phyloP scores from a whole-genome alignment of 176 grass and related monocot species.

The Aegilops bicornis region DNA sequence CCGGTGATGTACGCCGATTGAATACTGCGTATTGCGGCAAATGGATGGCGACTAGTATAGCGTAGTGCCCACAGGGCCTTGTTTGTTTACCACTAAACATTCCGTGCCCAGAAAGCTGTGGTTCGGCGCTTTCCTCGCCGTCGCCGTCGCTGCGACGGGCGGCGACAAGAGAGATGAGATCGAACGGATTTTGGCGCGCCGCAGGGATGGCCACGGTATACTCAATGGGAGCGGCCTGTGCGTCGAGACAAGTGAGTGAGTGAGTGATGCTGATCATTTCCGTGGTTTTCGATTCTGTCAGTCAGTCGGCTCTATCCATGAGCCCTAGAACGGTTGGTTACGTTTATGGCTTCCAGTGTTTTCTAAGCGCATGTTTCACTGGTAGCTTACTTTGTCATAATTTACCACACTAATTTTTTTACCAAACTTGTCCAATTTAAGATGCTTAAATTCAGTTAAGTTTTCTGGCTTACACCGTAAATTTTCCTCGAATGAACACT shows the following conservation, averaged over 20 bases:
- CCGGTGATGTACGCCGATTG: background rate
- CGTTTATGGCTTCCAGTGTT: background rate
- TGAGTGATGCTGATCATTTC: background rate
- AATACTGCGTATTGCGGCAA: slow-evolving; percentile 20
- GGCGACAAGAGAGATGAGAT: background rate
- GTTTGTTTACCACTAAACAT: slow-evolving; percentile 9
- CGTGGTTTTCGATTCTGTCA: background rate
- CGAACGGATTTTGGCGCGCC: background rate
- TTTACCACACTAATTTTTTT: no score
- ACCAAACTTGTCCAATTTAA: no score
- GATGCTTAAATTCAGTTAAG: no score
- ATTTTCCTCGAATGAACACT: no score
- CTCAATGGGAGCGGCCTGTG: background rate
- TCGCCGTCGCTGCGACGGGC: slow-evolving; percentile 12
- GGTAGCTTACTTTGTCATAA: no score
- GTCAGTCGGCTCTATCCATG: background rate
- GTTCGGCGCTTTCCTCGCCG: slow-evolving; percentile 29
- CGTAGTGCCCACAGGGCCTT: background rate
- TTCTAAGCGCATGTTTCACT: no score
- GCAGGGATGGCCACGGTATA: background rate
- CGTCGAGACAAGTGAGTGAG: background rate
- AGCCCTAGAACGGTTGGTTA: background rate
- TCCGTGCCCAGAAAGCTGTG: slow-evolving; percentile 27
- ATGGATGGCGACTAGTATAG: background rate
- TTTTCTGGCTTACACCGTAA: no score